These are phyloP conservation scores for Termitomyces sp. DNA, from an alignment of 768 basidiomycete species.

Conservation along the genomic window DNA sequence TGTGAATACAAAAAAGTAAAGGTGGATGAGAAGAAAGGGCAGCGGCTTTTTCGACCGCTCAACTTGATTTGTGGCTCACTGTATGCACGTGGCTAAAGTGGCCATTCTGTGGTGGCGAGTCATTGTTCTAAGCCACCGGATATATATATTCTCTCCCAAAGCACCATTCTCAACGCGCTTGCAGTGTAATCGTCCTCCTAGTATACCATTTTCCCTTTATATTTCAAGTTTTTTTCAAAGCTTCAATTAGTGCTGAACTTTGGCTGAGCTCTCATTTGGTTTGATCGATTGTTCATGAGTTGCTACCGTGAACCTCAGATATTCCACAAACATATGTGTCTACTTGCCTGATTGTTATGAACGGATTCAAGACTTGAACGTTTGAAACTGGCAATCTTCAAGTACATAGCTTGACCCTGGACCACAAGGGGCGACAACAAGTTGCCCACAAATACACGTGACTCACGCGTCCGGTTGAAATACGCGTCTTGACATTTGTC, in stretches of 20 bases:
- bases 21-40: neutral
- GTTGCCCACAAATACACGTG: neutral
- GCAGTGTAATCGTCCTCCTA: neutral
- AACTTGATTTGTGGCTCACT: neutral
- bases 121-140: neutral
- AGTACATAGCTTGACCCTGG: neutral
- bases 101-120: neutral
- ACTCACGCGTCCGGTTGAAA: neutral
- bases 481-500: neutral
- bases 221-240: neutral
- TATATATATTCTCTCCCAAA: neutral
- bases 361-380: neutral
- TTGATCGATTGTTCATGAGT: neutral
- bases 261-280: neutral
- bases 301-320: neutral
- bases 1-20: neutral
- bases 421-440: neutral
- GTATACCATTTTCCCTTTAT: neutral
- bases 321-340: neutral
- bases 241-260: neutral
- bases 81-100: neutral
- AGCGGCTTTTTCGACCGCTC: too few species aligned
- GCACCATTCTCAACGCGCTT: neutral
- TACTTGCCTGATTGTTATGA: neutral
- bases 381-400: neutral